Percentiles rank a stretch among this genome's conserved stretches.
These are phyloP conservation scores for Yamadazyma epiphylla DNA, from an alignment of 1,139 yeast species.

Conservation along the genomic window DNA sequence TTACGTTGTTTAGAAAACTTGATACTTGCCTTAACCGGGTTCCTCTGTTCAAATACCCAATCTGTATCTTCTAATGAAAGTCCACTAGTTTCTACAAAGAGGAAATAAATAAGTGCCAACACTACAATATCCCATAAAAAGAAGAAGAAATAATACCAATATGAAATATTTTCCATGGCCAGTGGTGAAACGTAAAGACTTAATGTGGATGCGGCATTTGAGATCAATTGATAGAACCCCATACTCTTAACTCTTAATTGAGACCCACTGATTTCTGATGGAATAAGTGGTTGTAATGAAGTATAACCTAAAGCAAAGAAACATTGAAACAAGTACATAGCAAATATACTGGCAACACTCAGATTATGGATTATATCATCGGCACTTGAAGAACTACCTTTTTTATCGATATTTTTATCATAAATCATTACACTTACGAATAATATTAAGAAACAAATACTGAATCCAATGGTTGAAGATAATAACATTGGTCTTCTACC, in stretches of 20 bases:
- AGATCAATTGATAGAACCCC: constrained; percentile 12
- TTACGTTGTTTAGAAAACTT: constrained; percentile 1
- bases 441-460: constrained; percentile 13
- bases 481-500: constrained; percentile 18
- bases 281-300: constrained; percentile 19
- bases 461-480: constrained; percentile 15
- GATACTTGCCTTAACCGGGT: too few relatives aligned
- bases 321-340: constrained; percentile 31
- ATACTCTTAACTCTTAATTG: constrained; percentile 15
- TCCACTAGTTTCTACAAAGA: constrained; percentile 26
- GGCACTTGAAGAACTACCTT: too few relatives aligned
- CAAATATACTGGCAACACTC: constrained; percentile 38
- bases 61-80: constrained; percentile 25
- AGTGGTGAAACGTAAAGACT: constrained; percentile 17
- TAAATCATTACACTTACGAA: constrained; percentile 27
- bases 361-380: constrained; percentile 21
- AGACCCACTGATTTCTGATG: constrained; percentile 16
- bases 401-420: too few relatives aligned
- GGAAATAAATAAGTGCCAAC: constrained; percentile 18
- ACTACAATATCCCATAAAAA: constrained; percentile 17
- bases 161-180: constrained; percentile 18
- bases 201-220: constrained; percentile 16
- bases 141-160: constrained; percentile 18
- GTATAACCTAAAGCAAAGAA: constrained; percentile 18
- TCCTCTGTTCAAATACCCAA: too few relatives aligned